Evolutionary conservation across 1,284 basidiomycete genomes (phyloP).

Genomic region (Anthracocystis setariae): DNA sequence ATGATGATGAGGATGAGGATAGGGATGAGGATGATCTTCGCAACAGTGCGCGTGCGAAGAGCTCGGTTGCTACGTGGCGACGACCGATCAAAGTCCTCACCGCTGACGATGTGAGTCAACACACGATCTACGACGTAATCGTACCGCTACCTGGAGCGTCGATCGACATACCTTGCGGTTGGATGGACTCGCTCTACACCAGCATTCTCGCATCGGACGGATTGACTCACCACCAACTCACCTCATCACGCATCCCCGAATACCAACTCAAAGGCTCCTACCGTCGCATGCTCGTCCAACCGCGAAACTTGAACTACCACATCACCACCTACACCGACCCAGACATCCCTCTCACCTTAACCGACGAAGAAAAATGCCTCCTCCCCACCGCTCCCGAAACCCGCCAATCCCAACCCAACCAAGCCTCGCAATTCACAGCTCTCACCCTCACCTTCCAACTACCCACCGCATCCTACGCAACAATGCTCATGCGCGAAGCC

Average conservation of each 20-base stretch:
- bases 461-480: slow-evolving; percentile 62
- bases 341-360: slow-evolving; percentile 86
- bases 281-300: slow-evolving; percentile 86
- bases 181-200: slow-evolving; percentile 81
- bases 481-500: slow-evolving; percentile 64
- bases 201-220: slow-evolving; percentile 85
- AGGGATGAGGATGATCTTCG: slow-evolving; percentile 18
- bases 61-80: slow-evolving; percentile 51
- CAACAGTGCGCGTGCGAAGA: slow-evolving; percentile 8
- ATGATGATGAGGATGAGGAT: slow-evolving; percentile 1
- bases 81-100: slow-evolving; percentile 80
- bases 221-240: slow-evolving; percentile 84
- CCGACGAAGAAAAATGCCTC: slow-evolving; percentile 87
- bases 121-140: slow-evolving; percentile 90
- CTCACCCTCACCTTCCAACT: slow-evolving; percentile 60
- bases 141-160: slow-evolving; percentile 95
- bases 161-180: slow-evolving; percentile 85
- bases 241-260: slow-evolving; percentile 74
- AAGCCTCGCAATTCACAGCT: slow-evolving; percentile 44
- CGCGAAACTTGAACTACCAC: slow-evolving; percentile 81
- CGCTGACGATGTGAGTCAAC: slow-evolving; percentile 76
- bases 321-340: slow-evolving; percentile 91
- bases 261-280: slow-evolving; percentile 93
- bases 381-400: slow-evolving; percentile 7
- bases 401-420: not conserved